These are phyloP conservation scores for Rhizopogon vinicolor DNA, from an alignment of 768 basidiomycete genomes.

Conservation along the genomic window DNA sequence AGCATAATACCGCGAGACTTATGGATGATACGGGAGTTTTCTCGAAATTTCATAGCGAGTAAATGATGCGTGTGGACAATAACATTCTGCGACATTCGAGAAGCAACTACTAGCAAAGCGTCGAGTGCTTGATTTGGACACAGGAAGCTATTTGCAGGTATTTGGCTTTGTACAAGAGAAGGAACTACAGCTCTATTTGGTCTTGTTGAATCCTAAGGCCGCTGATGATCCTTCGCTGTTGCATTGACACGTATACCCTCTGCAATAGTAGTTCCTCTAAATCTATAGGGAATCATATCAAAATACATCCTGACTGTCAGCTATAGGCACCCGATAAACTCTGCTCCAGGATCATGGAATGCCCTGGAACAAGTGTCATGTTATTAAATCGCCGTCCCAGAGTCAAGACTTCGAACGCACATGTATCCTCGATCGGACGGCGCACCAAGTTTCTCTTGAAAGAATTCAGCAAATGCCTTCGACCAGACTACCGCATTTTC, in stretches of 20 bases:
- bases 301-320: too few relatives aligned
- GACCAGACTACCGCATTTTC: slow-evolving; percentile 45
- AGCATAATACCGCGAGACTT: too few relatives aligned
- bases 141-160: background rate
- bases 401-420: slow-evolving; percentile 22
- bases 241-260: too few relatives aligned
- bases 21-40: too few relatives aligned
- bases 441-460: slow-evolving; percentile 40
- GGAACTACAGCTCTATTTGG: background rate
- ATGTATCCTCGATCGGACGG: slow-evolving; percentile 56
- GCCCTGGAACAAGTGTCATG: slow-evolving; percentile 8
- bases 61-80: too few relatives aligned
- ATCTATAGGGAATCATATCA: too few relatives aligned
- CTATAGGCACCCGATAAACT: slow-evolving; percentile 1
- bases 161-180: background rate
- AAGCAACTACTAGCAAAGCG: too few relatives aligned
- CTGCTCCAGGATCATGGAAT: slow-evolving; percentile 23
- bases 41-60: too few relatives aligned
- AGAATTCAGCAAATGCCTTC: slow-evolving; percentile 31
- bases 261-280: too few relatives aligned
- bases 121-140: background rate
- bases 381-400: background rate
- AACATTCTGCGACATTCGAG: too few relatives aligned
- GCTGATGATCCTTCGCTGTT: too few relatives aligned
- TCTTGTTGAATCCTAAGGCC: background rate